Evolutionary conservation across 805 yeast genomes (phyloP), one percentile per base, ranked within the genome.

Genomic region (Candida golubevii): DNA sequence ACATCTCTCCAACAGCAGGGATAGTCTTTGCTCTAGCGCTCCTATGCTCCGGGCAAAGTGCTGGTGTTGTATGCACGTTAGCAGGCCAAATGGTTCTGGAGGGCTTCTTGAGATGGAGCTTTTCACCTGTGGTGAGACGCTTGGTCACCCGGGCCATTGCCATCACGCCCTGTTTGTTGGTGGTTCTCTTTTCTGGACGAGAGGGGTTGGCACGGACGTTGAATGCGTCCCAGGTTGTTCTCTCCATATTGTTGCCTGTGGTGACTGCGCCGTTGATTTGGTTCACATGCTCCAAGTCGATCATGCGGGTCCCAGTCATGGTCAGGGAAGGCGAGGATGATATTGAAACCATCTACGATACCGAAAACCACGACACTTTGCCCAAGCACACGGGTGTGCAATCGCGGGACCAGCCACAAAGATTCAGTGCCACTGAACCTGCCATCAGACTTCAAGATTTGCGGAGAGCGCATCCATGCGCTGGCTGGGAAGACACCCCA

Each of bases 11-110:
- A 12, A 80, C 89, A 6, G 97, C 97, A 0, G 97, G 96, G 6
- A 69, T 86, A 8, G 83, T 89, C 0, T 89, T 90, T 71, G 97
- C 96, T 0, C 65, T 88, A 39, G 97, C 97, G 1, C 77, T 89
- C 65, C 69, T 89, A 37, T 89, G 86, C 60, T 83, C 91, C 11
- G 97, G 97, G n/a, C 91, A 89, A 59, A 83, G 93, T 56, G 97
- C 97, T 2, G 97, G 97, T 35, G 86, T 91, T 33, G 95, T 89
- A 14, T 89, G 96, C 59, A 90, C 97, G 0, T 74, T 90, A 56
- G 90, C 97, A 1, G 96, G 97, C 32, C 97, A 89, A 61, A 87
- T 88, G 80, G 95, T 89, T 8, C 81, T 88, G 57, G 96, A 89
- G 62, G 97, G 97, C 1, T 90, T 88, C 56, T 72, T 88, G 26